phyloP scores from a whole-genome alignment of 306 rosid genomes.

The Medicago arabica region DNA sequence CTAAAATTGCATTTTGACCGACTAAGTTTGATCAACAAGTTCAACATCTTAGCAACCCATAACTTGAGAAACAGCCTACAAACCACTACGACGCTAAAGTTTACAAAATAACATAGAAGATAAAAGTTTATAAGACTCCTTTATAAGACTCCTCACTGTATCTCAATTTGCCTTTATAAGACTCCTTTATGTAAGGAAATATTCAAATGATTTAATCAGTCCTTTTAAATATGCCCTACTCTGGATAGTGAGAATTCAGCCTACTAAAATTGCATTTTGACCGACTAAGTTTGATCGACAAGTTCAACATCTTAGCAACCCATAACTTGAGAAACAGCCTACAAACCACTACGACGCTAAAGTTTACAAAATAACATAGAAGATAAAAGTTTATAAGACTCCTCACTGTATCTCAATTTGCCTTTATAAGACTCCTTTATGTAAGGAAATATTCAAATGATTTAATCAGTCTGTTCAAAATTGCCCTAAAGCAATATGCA shows the following conservation, averaged over 20 bases:
- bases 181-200: neutral
- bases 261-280: slow-evolving; percentile 28
- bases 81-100: neutral
- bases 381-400: slow-evolving; percentile 17
- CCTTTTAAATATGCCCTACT: neutral
- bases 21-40: neutral
- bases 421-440: neutral
- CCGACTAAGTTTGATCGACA: neutral
- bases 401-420: neutral
- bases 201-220: slow-evolving; percentile 25
- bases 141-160: slow-evolving; percentile 5
- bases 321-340: slow-evolving; percentile 24
- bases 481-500: slow-evolving; percentile 10
- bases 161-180: slow-evolving; percentile 3
- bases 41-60: slow-evolving; percentile 19
- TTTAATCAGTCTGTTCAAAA: slow-evolving; percentile 9
- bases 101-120: neutral
- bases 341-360: neutral
- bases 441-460: slow-evolving; percentile 22
- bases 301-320: slow-evolving; percentile 21
- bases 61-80: slow-evolving; percentile 25
- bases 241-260: slow-evolving; percentile 1
- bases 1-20: slow-evolving; percentile 28
- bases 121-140: slow-evolving; percentile 7
- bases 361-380: neutral